These are phyloP conservation scores for Xerophyta viscosa DNA, from an alignment of 106 monocot species.

Conservation along the genomic window DNA sequence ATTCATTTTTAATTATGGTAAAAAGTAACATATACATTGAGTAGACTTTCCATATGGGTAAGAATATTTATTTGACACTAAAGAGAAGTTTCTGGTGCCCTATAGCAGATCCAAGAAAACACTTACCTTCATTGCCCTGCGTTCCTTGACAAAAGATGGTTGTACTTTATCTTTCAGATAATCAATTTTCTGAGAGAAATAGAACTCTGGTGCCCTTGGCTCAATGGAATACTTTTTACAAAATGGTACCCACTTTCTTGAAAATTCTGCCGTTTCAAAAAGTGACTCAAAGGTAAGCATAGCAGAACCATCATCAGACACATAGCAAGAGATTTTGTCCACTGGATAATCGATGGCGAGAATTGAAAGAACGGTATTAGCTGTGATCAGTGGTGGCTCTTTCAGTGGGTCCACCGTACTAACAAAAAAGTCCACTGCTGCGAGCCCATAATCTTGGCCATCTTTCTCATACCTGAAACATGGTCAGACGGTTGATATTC, in stretches of 20 bases:
- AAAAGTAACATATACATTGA: no score
- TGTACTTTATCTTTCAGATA: constrained; percentile 97
- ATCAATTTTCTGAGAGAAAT: constrained; percentile 94
- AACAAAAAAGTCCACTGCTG: constrained; percentile 93
- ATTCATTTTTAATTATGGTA: no score
- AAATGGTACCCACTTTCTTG: constrained; percentile 95
- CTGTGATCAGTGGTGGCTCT: constrained; percentile 90
- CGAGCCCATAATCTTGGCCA: constrained; percentile 46
- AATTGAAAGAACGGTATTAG: constrained; percentile 95
- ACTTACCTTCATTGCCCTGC: constrained; percentile 88
- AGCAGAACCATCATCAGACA: constrained; percentile 94
- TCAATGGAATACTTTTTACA: constrained; percentile 90
- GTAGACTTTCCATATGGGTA: no score
- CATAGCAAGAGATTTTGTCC: constrained; percentile 92
- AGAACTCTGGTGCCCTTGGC: constrained; percentile 91
- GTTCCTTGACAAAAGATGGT: constrained; percentile 93
- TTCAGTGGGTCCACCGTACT: constrained; percentile 97
- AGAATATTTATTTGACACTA: no score
- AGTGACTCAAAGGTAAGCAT: constrained; percentile 91
- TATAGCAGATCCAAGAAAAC: no score
- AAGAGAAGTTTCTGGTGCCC: no score
- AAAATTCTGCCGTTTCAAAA: constrained; percentile 88
- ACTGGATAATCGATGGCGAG: constrained; percentile 96
- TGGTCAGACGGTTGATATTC: no score
- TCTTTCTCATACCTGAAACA: constrained; percentile 69